Percentiles rank a stretch among this genome's conserved stretches.
Conservation (phyloP, 2,329 filamentous ascomycete species). For the Stylonectria norvegica region DNA sequence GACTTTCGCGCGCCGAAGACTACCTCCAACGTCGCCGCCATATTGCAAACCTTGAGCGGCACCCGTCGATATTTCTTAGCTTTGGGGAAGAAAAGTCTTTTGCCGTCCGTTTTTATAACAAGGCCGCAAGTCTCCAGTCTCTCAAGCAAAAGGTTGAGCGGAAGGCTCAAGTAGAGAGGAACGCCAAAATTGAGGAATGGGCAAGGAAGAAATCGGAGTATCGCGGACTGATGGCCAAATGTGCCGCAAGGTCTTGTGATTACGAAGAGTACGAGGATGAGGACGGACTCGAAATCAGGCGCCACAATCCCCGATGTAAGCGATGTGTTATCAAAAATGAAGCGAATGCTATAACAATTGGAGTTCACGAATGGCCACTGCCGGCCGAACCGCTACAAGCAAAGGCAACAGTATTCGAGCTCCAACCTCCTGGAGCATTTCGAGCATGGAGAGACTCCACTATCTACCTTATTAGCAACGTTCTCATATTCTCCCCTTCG, state of each 20-base stretch:
- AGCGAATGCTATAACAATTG: conserved; percentile 43
- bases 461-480: conserved; percentile 36
- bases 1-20: conserved; percentile 43
- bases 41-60: not conserved
- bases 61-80: conserved; percentile 13
- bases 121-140: conserved; percentile 31
- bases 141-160: conserved; percentile 37
- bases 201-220: conserved; percentile 5
- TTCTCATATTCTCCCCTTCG: conserved; percentile 29
- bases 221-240: conserved; percentile 7
- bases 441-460: conserved; percentile 49
- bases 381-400: conserved; percentile 31
- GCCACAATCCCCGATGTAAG: conserved; percentile 26
- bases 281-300: not conserved
- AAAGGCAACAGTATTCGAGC: conserved; percentile 53
- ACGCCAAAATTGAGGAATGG: conserved; percentile 15
- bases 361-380: conserved; percentile 56
- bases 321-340: conserved; percentile 32
- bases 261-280: conserved; percentile 1
- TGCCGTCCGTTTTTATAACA: conserved; percentile 15
- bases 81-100: conserved; percentile 18
- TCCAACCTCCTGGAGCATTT: conserved; percentile 41
- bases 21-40: conserved; percentile 31
- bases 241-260: conserved; percentile 6
- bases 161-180: conserved; percentile 27